Percentiles rank a stretch among this genome's conserved stretches.
These are phyloP conservation scores for Russula emetica DNA, from an alignment of 768 basidiomycete genomes.

Conservation along the genomic window DNA sequence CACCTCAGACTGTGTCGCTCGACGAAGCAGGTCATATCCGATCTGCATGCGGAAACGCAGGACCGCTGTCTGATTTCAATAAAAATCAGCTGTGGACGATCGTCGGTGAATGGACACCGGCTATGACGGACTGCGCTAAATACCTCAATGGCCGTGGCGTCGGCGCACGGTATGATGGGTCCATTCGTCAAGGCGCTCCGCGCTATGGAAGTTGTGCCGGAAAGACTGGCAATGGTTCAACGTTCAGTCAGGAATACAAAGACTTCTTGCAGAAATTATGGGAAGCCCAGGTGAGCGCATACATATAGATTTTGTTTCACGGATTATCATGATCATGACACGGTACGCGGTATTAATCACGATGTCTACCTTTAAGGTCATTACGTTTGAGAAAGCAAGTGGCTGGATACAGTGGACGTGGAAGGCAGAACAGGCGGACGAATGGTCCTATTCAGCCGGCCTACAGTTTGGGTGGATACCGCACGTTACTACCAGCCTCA, in stretches of 20 bases:
- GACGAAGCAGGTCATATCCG: conserved; percentile 53
- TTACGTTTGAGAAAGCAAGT: conserved; percentile 60
- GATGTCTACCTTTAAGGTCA: conserved; percentile 31
- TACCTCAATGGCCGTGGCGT: conserved; percentile 81
- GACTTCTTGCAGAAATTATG: conserved; percentile 74
- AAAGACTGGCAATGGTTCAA: conserved; percentile 66
- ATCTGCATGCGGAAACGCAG: conserved; percentile 49
- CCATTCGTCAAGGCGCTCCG: conserved; percentile 53
- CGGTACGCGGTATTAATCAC: neutral
- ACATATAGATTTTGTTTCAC: too few relatives aligned
- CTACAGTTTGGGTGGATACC: conserved; percentile 84
- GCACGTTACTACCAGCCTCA: conserved; percentile 43
- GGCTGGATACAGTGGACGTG: conserved; percentile 85
- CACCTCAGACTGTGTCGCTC: conserved; percentile 43
- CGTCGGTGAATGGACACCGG: conserved; percentile 86
- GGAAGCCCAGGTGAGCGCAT: conserved; percentile 65
- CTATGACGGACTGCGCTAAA: conserved; percentile 70
- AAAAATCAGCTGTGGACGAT: conserved; percentile 64
- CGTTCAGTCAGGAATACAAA: conserved; percentile 76
- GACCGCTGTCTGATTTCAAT: conserved; percentile 44
- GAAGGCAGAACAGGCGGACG: conserved; percentile 79
- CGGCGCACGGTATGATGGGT: conserved; percentile 60
- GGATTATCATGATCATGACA: neutral
- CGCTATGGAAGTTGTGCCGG: conserved; percentile 70
- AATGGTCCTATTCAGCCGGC: conserved; percentile 88